Conservation (phyloP, 805 yeast genomes). For the Candida michaelii region DNA sequence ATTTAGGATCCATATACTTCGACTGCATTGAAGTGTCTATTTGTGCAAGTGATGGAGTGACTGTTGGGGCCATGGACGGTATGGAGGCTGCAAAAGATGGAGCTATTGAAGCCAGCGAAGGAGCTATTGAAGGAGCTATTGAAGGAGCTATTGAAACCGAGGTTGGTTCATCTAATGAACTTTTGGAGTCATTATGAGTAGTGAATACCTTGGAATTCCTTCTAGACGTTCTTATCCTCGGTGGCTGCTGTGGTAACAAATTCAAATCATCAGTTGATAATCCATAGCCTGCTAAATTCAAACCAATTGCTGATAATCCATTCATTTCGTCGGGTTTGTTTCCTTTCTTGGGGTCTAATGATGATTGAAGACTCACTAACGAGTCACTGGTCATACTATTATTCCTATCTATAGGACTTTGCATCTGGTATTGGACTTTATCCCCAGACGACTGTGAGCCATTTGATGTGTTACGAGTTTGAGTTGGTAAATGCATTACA, state of each 20-base stretch:
- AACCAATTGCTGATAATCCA: slow-evolving; percentile 23
- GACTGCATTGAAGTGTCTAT: neutral
- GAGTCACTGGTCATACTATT: slow-evolving; percentile 12
- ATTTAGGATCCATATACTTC: neutral
- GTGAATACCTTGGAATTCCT: slow-evolving; percentile 2
- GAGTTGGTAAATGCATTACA: slow-evolving; percentile 27
- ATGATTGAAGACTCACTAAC: slow-evolving; percentile 11
- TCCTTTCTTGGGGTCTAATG: slow-evolving; percentile 15
- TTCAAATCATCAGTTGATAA: slow-evolving; percentile 25
- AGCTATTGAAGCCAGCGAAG: neutral
- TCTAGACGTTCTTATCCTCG: slow-evolving; percentile 3
- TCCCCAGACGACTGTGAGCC: slow-evolving; percentile 12
- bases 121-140: neutral
- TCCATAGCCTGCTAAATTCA: slow-evolving; percentile 30
- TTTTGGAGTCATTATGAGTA: slow-evolving; percentile 1
- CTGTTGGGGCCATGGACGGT: neutral
- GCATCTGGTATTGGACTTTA: slow-evolving; percentile 1
- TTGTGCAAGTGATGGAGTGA: neutral
- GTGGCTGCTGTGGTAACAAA: slow-evolving; percentile 21
- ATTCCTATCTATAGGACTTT: slow-evolving; percentile 8
- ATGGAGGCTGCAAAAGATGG: neutral
- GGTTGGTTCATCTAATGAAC: neutral
- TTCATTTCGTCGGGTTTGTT: neutral
- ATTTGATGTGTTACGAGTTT: slow-evolving; percentile 10
- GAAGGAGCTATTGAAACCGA: neutral